Evolutionary conservation across 257 asterid genomes (phyloP), one percentile per base, ranked within the genome.

Genomic region (Salvia rosmarinus): DNA sequence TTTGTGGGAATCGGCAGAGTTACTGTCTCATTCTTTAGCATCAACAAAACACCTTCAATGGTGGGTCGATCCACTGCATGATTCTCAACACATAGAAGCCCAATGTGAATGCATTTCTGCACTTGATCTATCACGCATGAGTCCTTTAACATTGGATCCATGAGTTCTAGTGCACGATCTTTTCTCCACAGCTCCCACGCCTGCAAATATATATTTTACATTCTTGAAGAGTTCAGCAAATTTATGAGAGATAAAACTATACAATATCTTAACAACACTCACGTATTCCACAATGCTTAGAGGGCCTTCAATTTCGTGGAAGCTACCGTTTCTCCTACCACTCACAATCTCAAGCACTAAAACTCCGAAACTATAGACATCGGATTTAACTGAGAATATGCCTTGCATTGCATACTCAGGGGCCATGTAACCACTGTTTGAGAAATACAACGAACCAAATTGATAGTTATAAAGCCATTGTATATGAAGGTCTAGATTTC

Each of bases 271-370:
- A n/a, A 30, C 46, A 52, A 70, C 74, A 70, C 92, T 80, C 74
- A 85, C 92, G 71, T 85, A 76, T 69, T 87, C 95, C 9, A 89
- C 78, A 10, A 89, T 82, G 78, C n/a, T n/a, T n/a, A n/a, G n/a
- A n/a, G n/a, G n/a, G n/a, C n/a, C n/a, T n/a, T n/a, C n/a, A n/a
- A n/a, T n/a, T n/a, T n/a, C n/a, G n/a, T n/a, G n/a, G n/a, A n/a
- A n/a, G n/a, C n/a, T n/a, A n/a, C n/a, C n/a, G n/a, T n/a, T n/a
- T n/a, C n/a, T n/a, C n/a, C n/a, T n/a, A n/a, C n/a, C n/a, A n/a
- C n/a, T n/a, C n/a, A n/a, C n/a, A n/a, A n/a, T n/a, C n/a, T n/a
- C n/a, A n/a, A n/a, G n/a, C n/a, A n/a, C n/a, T n/a, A n/a, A n/a
- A n/a, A n/a, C n/a, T n/a, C n/a, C n/a, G n/a, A n/a, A n/a, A n/a